phyloP scores from a whole-genome alignment of 2,329 filamentous ascomycete species.

The Nemania sp. region DNA sequence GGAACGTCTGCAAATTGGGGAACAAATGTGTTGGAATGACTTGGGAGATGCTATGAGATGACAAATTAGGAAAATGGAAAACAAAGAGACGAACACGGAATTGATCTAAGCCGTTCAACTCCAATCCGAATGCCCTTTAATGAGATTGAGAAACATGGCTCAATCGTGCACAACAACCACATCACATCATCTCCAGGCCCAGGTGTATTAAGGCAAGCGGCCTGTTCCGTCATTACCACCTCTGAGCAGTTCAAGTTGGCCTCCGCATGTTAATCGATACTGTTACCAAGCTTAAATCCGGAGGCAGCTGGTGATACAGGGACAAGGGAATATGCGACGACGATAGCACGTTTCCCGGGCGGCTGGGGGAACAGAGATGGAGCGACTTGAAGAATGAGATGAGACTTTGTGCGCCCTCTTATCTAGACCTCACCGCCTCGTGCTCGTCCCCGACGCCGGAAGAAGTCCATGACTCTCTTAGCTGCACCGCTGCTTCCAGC shows the following conservation, averaged over 20 bases:
- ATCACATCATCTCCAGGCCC: conserved; percentile 19
- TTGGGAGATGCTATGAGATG: conserved; percentile 30
- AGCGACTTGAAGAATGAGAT: conserved; percentile 5
- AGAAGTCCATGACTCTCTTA: conserved; percentile 97
- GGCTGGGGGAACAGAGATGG: conserved; percentile 4
- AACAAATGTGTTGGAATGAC: conserved; percentile 24
- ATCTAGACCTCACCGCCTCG: conserved; percentile 56
- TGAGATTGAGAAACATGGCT: conserved; percentile 23
- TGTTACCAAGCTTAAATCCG: conserved; percentile 6
- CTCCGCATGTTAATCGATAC: conserved; percentile 2
- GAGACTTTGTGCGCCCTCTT: conserved; percentile 8
- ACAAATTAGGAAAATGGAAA: conserved; percentile 18
- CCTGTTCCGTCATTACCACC: too few relatives aligned
- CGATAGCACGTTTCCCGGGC: too few relatives aligned
- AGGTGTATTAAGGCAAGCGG: conserved; percentile 8
- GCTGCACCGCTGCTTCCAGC: conserved; percentile 85
- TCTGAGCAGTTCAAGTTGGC: conserved; percentile 1
- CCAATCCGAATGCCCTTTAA: conserved; percentile 25
- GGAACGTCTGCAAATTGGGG: conserved; percentile 18
- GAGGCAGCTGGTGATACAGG: neutral
- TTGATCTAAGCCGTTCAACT: conserved; percentile 27
- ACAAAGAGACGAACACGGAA: conserved; percentile 15
- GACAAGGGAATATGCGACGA: neutral
- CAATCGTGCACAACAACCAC: conserved; percentile 23
- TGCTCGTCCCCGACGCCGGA: conserved; percentile 81